These are phyloP conservation scores for Dryadomyces sulphureus DNA, from an alignment of 2,329 filamentous ascomycete genomes.

Conservation along the genomic window DNA sequence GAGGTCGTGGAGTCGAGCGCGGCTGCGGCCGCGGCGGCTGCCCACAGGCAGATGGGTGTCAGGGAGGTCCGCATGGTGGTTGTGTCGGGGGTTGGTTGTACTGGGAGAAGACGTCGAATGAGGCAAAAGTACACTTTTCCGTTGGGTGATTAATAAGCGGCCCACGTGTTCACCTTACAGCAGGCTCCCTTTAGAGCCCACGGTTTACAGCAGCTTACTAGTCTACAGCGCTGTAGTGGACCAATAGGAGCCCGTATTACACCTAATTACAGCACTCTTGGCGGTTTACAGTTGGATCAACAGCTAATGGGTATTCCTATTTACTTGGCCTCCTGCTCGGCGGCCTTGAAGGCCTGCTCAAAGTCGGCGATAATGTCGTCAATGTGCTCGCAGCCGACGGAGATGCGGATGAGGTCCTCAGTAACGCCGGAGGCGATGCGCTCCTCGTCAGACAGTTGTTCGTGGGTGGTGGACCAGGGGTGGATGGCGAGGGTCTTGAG, in stretches of 20 bases:
- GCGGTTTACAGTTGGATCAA: too few relatives aligned
- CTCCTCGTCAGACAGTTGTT: slow-evolving; percentile 77
- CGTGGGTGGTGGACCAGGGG: slow-evolving; percentile 89
- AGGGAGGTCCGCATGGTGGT: not conserved
- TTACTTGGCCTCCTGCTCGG: slow-evolving; percentile 14
- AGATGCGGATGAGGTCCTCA: slow-evolving; percentile 84
- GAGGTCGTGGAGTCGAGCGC: slow-evolving; percentile 1
- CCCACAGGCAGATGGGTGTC: not conserved
- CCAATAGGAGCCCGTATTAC: too few relatives aligned
- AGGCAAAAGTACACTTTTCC: not conserved
- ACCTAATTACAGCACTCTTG: too few relatives aligned
- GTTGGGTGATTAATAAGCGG: too few relatives aligned
- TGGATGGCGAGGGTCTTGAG: slow-evolving; percentile 91
- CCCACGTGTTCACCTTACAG: too few relatives aligned
- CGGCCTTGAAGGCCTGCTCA: slow-evolving; percentile 68
- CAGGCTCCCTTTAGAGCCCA: too few relatives aligned
- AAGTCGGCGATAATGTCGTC: slow-evolving; percentile 96
- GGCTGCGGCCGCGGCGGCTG: not conserved
- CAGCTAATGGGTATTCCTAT: too few relatives aligned
- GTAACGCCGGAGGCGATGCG: slow-evolving; percentile 69
- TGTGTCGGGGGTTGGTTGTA: not conserved
- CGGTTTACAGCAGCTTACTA: too few relatives aligned
- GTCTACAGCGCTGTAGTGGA: too few relatives aligned
- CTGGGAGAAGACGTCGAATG: not conserved
- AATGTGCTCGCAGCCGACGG: slow-evolving; percentile 90